Evolutionary conservation across 441 rosid species (phyloP), one percentile per base, ranked within the genome.

Genomic region (Populus hybrid): DNA sequence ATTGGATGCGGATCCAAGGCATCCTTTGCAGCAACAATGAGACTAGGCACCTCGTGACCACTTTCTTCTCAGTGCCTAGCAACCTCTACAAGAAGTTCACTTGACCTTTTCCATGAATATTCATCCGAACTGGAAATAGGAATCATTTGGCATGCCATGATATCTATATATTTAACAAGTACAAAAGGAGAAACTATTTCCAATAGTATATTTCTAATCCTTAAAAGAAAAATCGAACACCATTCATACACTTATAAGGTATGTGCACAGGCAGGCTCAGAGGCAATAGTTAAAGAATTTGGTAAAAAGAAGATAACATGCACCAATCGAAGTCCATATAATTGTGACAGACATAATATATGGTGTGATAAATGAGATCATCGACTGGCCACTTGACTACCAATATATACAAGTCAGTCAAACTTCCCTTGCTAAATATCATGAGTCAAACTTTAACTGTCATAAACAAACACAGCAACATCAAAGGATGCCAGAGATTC

Each of bases 11-110:
- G 85, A 77, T 84, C 92, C 79, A 95, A 85, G 82, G 89, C 99
- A 76, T 90, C 94, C 85, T 95, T 95, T 21, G 97, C 97, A 0
- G 97, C 94, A 73, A 95, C 88, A 82, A 92, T 90, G 76, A 95
- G 94, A 86, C 98, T 89, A 80, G 97, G 98, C 77, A 94, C 86
- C 84, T 89, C 97, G 82, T 76, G 88, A 59, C 97, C 97, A 78
- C 87, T 92, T 81, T 89, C 89, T 81, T 93, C 99, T 67, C 94
- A 94, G 40, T 88, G 90, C 84, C 85, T 83, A 59, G 97, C 95
- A 72, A 93, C 90, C 78, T 95, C 92, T 81, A 91, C 83, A 46
- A 95, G 96, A 79, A 95, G 83, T 79, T 93, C 95, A 75, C 88
- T 88, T 61, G 95, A 86, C 83, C 88, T 90, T 87, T 90, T 91